phyloP scores from a whole-genome alignment of 2,329 filamentous ascomycete genomes.

The Ambrosiella xylebori region DNA sequence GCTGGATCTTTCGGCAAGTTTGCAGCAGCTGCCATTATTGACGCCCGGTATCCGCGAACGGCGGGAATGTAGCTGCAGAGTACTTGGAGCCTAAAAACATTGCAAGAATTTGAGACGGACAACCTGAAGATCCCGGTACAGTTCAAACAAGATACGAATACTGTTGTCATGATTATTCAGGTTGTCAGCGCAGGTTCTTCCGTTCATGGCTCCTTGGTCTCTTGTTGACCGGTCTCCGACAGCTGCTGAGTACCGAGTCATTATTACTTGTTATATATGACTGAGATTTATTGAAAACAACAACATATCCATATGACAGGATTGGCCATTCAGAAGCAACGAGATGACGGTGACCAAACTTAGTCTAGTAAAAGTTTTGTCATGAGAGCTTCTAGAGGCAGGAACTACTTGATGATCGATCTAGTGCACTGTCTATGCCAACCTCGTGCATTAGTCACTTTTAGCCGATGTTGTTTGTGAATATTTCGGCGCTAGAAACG shows the following conservation, averaged over 20 bases:
- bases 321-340: neutral
- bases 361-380: neutral
- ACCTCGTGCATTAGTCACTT: neutral
- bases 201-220: neutral
- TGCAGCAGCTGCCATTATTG: no score
- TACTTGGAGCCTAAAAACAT: no score
- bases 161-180: neutral
- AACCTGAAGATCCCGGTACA: neutral
- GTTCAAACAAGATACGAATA: neutral
- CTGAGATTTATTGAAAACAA: neutral
- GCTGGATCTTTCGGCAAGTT: no score
- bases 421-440: neutral
- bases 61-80: no score
- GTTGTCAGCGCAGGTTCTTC: neutral
- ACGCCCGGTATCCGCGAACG: no score
- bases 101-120: neutral
- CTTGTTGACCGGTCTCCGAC: neutral
- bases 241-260: neutral
- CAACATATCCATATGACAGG: neutral
- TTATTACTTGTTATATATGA: no score
- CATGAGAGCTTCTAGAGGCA: neutral
- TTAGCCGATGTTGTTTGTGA: no score
- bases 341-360: neutral
- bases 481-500: no score
- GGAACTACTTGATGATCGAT: neutral